Evolutionary conservation across 306 rosid species (phyloP).

Genomic region (Dalbergia cultrata): DNA sequence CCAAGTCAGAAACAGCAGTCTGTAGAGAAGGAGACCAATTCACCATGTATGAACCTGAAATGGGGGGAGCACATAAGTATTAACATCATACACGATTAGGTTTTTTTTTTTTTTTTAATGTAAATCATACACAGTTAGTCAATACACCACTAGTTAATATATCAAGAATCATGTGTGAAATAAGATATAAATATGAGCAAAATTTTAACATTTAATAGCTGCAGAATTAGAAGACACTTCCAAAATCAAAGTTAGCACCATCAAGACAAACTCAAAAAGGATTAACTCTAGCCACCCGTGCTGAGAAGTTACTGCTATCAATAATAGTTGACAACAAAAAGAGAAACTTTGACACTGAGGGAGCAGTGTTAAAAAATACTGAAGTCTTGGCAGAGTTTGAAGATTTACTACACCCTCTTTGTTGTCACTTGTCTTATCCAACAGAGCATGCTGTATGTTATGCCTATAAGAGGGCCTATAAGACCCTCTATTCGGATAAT

Average conservation of each 20-base stretch:
- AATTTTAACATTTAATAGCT: neutral
- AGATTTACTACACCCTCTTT: constrained; percentile 6
- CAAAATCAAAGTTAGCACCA: neutral
- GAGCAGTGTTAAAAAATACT: neutral
- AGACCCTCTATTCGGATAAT: neutral
- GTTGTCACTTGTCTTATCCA: neutral
- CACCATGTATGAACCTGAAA: constrained; percentile 92
- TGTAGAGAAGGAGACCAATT: constrained; percentile 97
- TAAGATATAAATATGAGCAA: constrained; percentile 12
- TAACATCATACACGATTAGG: constrained; percentile 17
- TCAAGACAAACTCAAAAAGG: neutral
- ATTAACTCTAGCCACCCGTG: too few relatives aligned
- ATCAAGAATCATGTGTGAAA: constrained; percentile 7
- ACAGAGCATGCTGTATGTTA: neutral
- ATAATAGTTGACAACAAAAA: neutral
- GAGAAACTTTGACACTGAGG: neutral
- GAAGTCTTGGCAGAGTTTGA: neutral
- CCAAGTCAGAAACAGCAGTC: constrained; percentile 98
- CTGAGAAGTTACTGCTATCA: neutral
- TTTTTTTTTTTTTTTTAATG: neutral
- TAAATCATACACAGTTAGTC: constrained; percentile 16
- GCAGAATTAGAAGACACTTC: neutral
- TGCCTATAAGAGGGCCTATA: neutral
- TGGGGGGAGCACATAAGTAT: constrained; percentile 14
- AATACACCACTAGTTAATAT: constrained; percentile 3